Conservation (phyloP, 177 flowering plant genomes). For the Vitis hybrid region DNA sequence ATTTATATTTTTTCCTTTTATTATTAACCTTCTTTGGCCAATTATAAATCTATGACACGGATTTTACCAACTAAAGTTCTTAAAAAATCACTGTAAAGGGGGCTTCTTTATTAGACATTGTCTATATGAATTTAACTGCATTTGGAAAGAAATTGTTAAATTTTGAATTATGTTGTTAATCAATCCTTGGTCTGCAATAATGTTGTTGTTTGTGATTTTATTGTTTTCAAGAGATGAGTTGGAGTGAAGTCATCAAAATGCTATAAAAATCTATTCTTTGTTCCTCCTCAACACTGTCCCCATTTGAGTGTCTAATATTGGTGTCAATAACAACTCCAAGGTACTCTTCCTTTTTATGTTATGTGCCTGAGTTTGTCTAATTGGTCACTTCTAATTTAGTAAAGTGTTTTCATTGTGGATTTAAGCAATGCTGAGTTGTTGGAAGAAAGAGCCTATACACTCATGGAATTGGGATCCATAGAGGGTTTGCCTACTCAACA, state of each 20-base stretch:
- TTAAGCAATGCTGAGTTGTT: slow-evolving; percentile 46
- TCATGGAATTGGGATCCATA: slow-evolving; percentile 93
- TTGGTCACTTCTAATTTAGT: background rate
- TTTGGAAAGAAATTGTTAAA: too few relatives aligned
- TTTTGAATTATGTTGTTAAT: too few relatives aligned
- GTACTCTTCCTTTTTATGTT: slow-evolving; percentile 22
- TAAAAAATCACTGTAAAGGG: too few relatives aligned
- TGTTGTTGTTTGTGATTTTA: too few relatives aligned
- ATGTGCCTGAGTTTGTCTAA: background rate
- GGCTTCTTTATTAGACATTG: too few relatives aligned
- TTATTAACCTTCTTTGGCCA: too few relatives aligned
- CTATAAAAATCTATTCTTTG: slow-evolving; percentile 83
- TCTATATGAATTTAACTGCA: too few relatives aligned
- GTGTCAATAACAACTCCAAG: slow-evolving; percentile 41
- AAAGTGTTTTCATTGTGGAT: slow-evolving; percentile 7
- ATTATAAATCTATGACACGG: too few relatives aligned
- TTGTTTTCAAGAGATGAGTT: too few relatives aligned
- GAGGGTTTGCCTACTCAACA: slow-evolving; percentile 62
- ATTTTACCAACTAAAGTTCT: too few relatives aligned
- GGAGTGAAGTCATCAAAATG: slow-evolving; percentile 48
- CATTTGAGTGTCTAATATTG: slow-evolving; percentile 48
- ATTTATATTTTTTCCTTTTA: too few relatives aligned
- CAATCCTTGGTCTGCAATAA: too few relatives aligned
- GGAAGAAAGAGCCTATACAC: slow-evolving; percentile 57
- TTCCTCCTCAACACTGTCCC: slow-evolving; percentile 59